phyloP scores from a whole-genome alignment of 192 early-diverging fungal species.

The Backusella tarrabulga region DNA sequence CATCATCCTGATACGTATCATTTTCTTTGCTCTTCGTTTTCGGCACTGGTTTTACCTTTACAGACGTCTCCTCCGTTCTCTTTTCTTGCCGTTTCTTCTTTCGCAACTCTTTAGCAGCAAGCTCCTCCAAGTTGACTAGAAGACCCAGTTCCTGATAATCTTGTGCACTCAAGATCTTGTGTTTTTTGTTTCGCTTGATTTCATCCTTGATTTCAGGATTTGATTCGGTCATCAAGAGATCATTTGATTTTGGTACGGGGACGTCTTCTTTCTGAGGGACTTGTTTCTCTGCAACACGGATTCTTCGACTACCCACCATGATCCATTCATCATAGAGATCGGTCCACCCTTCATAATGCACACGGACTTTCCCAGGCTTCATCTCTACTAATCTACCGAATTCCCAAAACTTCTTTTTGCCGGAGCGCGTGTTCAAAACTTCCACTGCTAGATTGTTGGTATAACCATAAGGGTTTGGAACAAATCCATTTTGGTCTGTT shows the following conservation, averaged over 20 bases:
- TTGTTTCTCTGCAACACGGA: conserved; percentile 16
- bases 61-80: background rate
- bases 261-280: background rate
- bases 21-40: background rate
- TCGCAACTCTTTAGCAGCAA: background rate
- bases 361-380: conserved; percentile 40
- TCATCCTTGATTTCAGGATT: conserved; percentile 34
- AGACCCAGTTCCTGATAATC: conserved; percentile 29
- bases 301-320: conserved; percentile 43
- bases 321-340: conserved; percentile 57
- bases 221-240: conserved; percentile 16
- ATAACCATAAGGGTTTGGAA: conserved; percentile 50
- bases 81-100: conserved; percentile 14
- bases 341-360: conserved; percentile 56
- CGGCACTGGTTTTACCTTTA: background rate
- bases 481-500: conserved; percentile 36
- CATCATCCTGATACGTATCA: background rate
- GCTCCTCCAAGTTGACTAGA: conserved; percentile 6
- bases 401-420: conserved; percentile 43
- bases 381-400: conserved; percentile 40
- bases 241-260: conserved; percentile 20
- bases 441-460: conserved; percentile 36
- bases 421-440: conserved; percentile 36
- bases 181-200: conserved; percentile 7
- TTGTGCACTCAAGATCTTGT: conserved; percentile 18